phyloP scores from a whole-genome alignment of 2,329 filamentous ascomycete genomes.

The Colletotrichum orchidophilum region DNA sequence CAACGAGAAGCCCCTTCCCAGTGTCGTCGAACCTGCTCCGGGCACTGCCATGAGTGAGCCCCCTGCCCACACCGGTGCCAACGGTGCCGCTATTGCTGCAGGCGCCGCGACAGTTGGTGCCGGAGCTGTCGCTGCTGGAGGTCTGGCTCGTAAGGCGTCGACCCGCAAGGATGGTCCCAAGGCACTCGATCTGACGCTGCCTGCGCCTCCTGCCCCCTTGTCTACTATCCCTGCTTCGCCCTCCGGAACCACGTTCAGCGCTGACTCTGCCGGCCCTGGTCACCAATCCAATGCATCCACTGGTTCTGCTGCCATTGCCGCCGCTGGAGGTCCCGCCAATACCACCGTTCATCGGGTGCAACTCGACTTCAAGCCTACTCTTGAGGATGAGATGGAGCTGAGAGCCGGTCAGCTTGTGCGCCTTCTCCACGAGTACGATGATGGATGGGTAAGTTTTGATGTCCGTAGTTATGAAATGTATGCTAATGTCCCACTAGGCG shows the following conservation, averaged over 20 bases:
- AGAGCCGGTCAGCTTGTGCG: conserved; percentile 85
- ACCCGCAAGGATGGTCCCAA: conserved; percentile 62
- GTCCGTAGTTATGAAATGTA: neutral
- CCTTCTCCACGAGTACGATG: conserved; percentile 94
- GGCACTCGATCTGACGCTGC: conserved; percentile 64
- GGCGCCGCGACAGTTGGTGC: conserved; percentile 40
- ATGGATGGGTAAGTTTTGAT: conserved; percentile 84
- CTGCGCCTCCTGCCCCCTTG: conserved; percentile 41
- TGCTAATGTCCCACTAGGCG: conserved; percentile 65
- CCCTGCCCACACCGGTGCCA: conserved; percentile 37
- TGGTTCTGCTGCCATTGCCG: conserved; percentile 68
- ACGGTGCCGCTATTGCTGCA: conserved; percentile 47
- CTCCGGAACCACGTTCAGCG: conserved; percentile 70
- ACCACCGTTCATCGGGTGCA: conserved; percentile 88
- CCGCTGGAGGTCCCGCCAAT: conserved; percentile 66
- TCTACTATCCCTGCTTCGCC: conserved; percentile 63
- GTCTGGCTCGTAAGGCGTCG: conserved; percentile 63
- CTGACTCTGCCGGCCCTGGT: conserved; percentile 62
- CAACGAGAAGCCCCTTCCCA: conserved; percentile 39
- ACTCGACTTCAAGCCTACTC: conserved; percentile 90
- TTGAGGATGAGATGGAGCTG: conserved; percentile 91
- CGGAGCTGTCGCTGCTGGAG: conserved; percentile 47
- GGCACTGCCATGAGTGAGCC: neutral
- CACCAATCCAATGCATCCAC: conserved; percentile 55
- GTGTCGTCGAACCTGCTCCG: neutral